Percentiles rank a stretch among this genome's conserved stretches.
These are phyloP conservation scores for Suillus alpinus DNA, from an alignment of 768 basidiomycete species.

Conservation along the genomic window DNA sequence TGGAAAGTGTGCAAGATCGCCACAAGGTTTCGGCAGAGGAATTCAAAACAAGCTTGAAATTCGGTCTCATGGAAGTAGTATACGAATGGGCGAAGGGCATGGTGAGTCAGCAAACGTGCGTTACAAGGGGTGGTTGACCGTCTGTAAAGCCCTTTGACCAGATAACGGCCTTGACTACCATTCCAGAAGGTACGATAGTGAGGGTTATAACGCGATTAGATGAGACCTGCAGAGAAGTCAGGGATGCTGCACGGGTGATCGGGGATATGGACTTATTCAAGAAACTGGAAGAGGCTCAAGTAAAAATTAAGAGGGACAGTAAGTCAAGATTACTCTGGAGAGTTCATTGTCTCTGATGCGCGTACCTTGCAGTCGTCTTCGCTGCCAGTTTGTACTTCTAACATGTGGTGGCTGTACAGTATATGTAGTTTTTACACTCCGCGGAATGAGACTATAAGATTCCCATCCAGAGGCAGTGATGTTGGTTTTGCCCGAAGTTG, in stretches of 20 bases:
- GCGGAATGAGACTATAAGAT: not conserved
- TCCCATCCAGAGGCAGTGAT: not conserved
- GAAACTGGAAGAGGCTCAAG: slow-evolving; percentile 96
- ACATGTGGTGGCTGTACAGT: not conserved
- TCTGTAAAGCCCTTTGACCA: slow-evolving; percentile 84
- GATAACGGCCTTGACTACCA: slow-evolving; percentile 89
- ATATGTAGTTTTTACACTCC: slow-evolving; percentile 4
- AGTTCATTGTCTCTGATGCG: slow-evolving; percentile 8
- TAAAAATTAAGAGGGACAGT: slow-evolving; percentile 95
- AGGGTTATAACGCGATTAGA: slow-evolving; percentile 94
- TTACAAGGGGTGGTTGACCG: not conserved
- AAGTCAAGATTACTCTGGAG: slow-evolving; percentile 34
- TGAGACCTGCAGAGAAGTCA: slow-evolving; percentile 94
- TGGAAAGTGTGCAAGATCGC: slow-evolving; percentile 75
- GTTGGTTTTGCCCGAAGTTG: not conserved
- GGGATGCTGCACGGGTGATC: slow-evolving; percentile 96
- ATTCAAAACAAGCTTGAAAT: slow-evolving; percentile 78
- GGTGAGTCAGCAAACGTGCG: slow-evolving; percentile 48
- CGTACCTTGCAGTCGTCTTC: slow-evolving; percentile 61
- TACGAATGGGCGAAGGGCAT: slow-evolving; percentile 99
- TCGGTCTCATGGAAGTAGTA: slow-evolving; percentile 92
- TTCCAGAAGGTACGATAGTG: slow-evolving; percentile 95
- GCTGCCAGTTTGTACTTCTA: slow-evolving; percentile 88
- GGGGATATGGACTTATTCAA: slow-evolving; percentile 94
- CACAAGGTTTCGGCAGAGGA: slow-evolving; percentile 79